phyloP scores from a whole-genome alignment of 139 green algal species.

The Marvania coccoides region DNA sequence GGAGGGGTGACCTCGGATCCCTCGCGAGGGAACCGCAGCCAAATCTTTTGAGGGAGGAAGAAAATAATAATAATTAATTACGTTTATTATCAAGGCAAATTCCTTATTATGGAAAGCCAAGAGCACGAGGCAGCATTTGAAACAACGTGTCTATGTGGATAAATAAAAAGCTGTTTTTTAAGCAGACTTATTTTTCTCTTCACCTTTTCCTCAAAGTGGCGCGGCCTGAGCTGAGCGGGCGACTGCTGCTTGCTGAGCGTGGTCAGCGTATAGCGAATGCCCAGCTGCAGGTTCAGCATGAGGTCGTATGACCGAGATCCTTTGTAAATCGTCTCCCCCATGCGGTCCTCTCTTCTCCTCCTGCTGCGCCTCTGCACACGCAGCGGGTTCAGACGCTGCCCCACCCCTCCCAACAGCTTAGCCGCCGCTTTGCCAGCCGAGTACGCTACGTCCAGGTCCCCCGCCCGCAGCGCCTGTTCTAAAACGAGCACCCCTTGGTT shows the following conservation, averaged over 20 bases:
- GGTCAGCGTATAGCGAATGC: conserved; percentile 52
- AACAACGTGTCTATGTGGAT: background rate
- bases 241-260: conserved; percentile 11
- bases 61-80: too few relatives aligned
- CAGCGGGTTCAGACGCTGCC: background rate
- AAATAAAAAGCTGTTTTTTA: too few relatives aligned
- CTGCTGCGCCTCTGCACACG: background rate
- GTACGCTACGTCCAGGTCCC: conserved; percentile 25
- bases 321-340: conserved; percentile 71
- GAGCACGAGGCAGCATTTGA: background rate
- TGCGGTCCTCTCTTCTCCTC: conserved; percentile 3
- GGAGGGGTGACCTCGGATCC: conserved; percentile 16
- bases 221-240: conserved; percentile 24
- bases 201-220: conserved; percentile 25
- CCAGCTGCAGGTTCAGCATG: conserved; percentile 90
- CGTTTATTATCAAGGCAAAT: too few relatives aligned
- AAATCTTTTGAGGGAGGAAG: conserved; percentile 29
- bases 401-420: background rate
- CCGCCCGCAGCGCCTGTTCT: conserved; percentile 34
- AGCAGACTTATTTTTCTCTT: too few relatives aligned
- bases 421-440: background rate
- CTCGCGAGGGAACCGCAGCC: conserved; percentile 40
- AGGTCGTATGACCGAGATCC: conserved; percentile 85
- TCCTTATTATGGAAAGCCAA: background rate
- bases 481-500: conserved; percentile 23